phyloP scores from a whole-genome alignment of 257 asterid genomes.

The Salvia miltiorrhiza region DNA sequence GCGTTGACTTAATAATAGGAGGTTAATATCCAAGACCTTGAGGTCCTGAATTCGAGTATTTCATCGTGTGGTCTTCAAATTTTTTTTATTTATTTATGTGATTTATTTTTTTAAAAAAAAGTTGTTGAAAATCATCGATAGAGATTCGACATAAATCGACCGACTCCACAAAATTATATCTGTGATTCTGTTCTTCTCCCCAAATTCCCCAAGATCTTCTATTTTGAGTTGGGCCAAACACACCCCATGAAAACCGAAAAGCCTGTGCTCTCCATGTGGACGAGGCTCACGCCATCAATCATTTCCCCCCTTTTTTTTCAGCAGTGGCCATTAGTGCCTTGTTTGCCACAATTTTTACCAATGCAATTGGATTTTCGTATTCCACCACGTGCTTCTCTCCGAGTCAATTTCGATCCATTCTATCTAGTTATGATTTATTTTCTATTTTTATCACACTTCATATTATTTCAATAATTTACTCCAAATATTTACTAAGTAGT shows the following conservation, averaged over 20 bases:
- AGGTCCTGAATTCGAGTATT: too few species aligned
- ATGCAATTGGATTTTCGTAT: not conserved
- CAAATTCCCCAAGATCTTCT: not conserved
- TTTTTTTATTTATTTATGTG: too few species aligned
- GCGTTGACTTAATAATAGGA: too few species aligned
- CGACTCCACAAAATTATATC: not conserved
- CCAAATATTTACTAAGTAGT: not conserved
- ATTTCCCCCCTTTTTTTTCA: slow-evolving; percentile 15
- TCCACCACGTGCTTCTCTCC: not conserved
- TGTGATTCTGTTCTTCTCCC: not conserved
- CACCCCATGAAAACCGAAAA: not conserved
- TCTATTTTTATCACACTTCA: not conserved
- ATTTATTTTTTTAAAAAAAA: too few species aligned
- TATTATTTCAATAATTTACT: not conserved
- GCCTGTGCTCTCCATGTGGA: slow-evolving; percentile 20
- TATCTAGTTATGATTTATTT: not conserved
- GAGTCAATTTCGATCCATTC: not conserved
- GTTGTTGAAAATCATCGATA: too few species aligned
- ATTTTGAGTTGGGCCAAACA: slow-evolving; percentile 21
- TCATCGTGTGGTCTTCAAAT: too few species aligned
- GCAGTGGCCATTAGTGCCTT: not conserved
- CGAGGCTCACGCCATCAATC: slow-evolving; percentile 32
- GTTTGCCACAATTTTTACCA: slow-evolving; percentile 22
- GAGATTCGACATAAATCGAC: too few species aligned
- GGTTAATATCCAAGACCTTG: too few species aligned